A percentile compares a stretch with the other conserved stretches of the same genome.
phyloP scores from a whole-genome alignment of 2,329 filamentous ascomycete species.

The Cephalotrichum gorgonifer region DNA sequence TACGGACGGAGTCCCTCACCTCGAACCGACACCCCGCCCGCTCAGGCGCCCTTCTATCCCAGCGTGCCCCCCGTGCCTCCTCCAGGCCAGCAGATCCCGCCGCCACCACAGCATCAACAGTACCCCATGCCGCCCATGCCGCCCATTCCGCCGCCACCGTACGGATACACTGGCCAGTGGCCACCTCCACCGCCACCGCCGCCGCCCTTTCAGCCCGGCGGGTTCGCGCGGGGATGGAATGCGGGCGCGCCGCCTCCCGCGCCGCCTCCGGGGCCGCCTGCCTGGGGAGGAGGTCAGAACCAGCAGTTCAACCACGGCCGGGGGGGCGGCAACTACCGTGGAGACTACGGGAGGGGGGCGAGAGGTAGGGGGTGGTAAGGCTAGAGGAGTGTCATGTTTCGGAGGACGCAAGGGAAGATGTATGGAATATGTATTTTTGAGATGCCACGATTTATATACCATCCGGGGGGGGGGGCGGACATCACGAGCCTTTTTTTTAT shows the following conservation, averaged over 20 bases:
- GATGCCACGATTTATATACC: too few relatives aligned
- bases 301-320: constrained; percentile 1
- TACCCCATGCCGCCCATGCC: constrained; percentile 14
- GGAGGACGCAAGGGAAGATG: constrained; percentile 5
- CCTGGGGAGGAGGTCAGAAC: not conserved
- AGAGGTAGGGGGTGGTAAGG: constrained; percentile 9
- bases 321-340: constrained; percentile 2
- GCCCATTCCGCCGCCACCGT: constrained; percentile 22
- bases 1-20: not conserved
- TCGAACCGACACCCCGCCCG: constrained; percentile 2
- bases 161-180: constrained; percentile 29
- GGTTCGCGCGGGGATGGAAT: constrained; percentile 15
- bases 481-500: too few relatives aligned
- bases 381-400: too few relatives aligned
- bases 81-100: not conserved
- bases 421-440: constrained; percentile 1
- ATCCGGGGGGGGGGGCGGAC: too few relatives aligned
- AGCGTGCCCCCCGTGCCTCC: constrained; percentile 2
- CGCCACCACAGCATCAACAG: constrained; percentile 12
- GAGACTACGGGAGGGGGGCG: constrained; percentile 2
- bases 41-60: constrained; percentile 6
- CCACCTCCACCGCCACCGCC: constrained; percentile 26
- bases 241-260: constrained; percentile 8
- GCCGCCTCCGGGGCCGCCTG: constrained; percentile 3
- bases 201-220: constrained; percentile 11